These are phyloP conservation scores for Beauveria brongniartii DNA, from an alignment of 2,329 filamentous ascomycete species.

Conservation along the genomic window DNA sequence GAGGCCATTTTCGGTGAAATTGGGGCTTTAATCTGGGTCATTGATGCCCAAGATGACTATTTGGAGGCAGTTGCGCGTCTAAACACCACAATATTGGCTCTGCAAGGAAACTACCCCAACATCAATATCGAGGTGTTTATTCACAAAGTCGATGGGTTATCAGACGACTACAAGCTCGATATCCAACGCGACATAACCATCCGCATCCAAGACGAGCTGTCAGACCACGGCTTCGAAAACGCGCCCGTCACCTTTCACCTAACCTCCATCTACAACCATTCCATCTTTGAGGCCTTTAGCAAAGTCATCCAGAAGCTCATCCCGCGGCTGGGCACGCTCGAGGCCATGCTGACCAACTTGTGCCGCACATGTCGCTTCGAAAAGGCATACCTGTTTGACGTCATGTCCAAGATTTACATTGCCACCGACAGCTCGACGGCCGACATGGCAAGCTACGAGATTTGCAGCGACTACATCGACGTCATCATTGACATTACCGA, in stretches of 20 bases:
- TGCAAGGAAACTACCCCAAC: slow-evolving; percentile 81
- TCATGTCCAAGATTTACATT: slow-evolving; percentile 97
- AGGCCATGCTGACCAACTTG: slow-evolving; percentile 88
- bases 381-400: slow-evolving; percentile 96
- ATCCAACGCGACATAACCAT: slow-evolving; percentile 96
- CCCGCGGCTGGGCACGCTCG: slow-evolving; percentile 83
- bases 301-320: slow-evolving; percentile 98
- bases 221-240: slow-evolving; percentile 87
- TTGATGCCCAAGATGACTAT: slow-evolving; percentile 97
- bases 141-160: slow-evolving; percentile 96
- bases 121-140: slow-evolving; percentile 99
- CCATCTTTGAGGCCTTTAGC: slow-evolving; percentile 95
- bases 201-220: slow-evolving; percentile 90
- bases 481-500: slow-evolving; percentile 96
- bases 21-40: slow-evolving; percentile 94
- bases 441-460: slow-evolving; percentile 94
- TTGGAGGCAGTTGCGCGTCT: slow-evolving; percentile 81
- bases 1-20: slow-evolving; percentile 92
- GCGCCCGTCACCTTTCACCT: slow-evolving; percentile 91
- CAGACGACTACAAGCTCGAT: slow-evolving; percentile 92
- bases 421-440: slow-evolving; percentile 89
- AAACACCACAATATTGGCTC: slow-evolving; percentile 79
- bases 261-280: slow-evolving; percentile 97
- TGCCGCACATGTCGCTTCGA: slow-evolving; percentile 92
- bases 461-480: slow-evolving; percentile 97